phyloP scores from a whole-genome alignment of 441 rosid genomes.

The Pelargonium citronellum region DNA sequence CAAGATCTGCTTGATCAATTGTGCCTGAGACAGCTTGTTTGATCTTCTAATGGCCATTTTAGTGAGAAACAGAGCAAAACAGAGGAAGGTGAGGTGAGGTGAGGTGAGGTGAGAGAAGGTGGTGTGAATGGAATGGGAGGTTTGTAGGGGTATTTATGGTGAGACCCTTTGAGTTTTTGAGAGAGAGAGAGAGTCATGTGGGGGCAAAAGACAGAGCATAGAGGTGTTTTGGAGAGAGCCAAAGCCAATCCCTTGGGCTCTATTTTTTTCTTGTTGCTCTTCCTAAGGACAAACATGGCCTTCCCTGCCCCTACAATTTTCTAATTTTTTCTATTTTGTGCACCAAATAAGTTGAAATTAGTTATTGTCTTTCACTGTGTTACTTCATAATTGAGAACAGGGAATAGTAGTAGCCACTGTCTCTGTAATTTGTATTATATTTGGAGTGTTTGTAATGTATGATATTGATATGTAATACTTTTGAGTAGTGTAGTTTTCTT shows the following conservation, averaged over 20 bases:
- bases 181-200: not conserved
- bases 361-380: no score
- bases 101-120: not conserved
- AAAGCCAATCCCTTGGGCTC: not conserved
- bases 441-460: no score
- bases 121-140: not conserved
- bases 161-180: not conserved
- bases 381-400: no score
- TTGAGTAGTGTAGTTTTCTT: no score
- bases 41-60: constrained; percentile 21
- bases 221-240: not conserved
- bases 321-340: no score
- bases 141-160: constrained; percentile 11
- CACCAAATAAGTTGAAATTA: no score
- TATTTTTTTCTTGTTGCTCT: not conserved
- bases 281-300: constrained; percentile 1
- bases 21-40: constrained; percentile 16
- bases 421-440: no score
- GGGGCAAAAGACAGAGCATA: not conserved
- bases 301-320: not conserved
- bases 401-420: no score
- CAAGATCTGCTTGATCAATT: constrained; percentile 21
- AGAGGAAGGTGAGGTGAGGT: not conserved
- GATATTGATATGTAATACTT: no score
- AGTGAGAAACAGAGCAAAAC: not conserved